Percentiles rank a stretch among this genome's conserved stretches.
Conservation (phyloP, 1,284 basidiomycete species). For the Polyporus tsugae region DNA sequence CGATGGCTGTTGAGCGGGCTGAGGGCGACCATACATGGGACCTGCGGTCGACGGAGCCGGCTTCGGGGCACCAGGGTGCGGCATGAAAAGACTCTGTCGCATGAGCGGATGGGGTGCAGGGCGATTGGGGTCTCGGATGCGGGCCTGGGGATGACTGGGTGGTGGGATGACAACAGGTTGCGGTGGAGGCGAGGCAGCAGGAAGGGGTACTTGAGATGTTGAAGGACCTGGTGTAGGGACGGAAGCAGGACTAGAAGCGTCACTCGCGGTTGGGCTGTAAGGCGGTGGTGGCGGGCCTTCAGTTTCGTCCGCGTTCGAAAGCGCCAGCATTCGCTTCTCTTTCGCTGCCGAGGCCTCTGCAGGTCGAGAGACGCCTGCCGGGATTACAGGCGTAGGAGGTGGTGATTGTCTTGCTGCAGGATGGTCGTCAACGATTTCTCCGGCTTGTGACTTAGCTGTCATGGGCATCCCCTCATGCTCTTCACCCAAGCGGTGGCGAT, state of each 20-base stretch:
- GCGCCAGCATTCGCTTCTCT: slow-evolving; percentile 30
- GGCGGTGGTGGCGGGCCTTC: slow-evolving; percentile 27
- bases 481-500: background rate
- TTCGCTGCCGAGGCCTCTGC: slow-evolving; percentile 16
- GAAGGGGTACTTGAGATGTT: slow-evolving; percentile 13
- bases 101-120: slow-evolving; percentile 16
- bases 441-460: slow-evolving; percentile 25
- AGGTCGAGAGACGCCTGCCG: background rate
- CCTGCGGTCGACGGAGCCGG: slow-evolving; percentile 53
- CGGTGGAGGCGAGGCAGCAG: slow-evolving; percentile 14
- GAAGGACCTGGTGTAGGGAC: slow-evolving; percentile 7
- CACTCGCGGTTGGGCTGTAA: slow-evolving; percentile 24
- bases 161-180: slow-evolving; percentile 29
- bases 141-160: slow-evolving; percentile 44
- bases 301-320: slow-evolving; percentile 22
- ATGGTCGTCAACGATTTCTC: slow-evolving; percentile 24
- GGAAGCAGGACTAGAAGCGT: background rate
- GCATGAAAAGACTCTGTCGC: slow-evolving; percentile 65
- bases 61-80: slow-evolving; percentile 79
- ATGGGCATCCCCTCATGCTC: slow-evolving; percentile 16
- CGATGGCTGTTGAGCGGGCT: slow-evolving; percentile 20
- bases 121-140: slow-evolving; percentile 35
- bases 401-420: slow-evolving; percentile 6
- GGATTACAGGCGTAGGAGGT: slow-evolving; percentile 23
- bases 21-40: slow-evolving; percentile 65